These are phyloP conservation scores for Sesbania bispinosa DNA, from an alignment of 306 rosid species.

Conservation along the genomic window DNA sequence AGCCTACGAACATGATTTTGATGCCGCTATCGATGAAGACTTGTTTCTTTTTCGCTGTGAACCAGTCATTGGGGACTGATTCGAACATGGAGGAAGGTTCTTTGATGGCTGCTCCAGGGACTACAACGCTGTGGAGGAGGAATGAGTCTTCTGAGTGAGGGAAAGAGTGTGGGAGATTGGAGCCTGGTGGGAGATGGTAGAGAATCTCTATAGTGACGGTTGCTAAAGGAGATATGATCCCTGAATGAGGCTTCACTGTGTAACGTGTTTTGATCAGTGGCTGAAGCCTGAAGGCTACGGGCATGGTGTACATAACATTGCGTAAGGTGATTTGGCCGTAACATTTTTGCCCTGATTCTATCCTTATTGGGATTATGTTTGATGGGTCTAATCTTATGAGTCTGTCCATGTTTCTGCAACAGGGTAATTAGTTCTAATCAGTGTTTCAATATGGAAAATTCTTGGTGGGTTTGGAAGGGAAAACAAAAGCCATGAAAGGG, in stretches of 20 bases:
- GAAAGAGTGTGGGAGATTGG: slow-evolving; percentile 49
- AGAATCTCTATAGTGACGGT: slow-evolving; percentile 49
- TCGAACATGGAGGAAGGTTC: slow-evolving; percentile 59
- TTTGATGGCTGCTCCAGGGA: slow-evolving; percentile 68
- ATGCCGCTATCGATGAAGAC: slow-evolving; percentile 74
- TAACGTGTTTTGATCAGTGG: slow-evolving; percentile 61
- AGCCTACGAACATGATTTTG: slow-evolving; percentile 61
- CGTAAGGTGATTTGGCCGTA: slow-evolving; percentile 52
- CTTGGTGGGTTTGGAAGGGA: background rate
- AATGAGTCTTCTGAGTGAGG: slow-evolving; percentile 61
- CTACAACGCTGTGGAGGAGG: slow-evolving; percentile 79
- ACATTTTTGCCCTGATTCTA: slow-evolving; percentile 55
- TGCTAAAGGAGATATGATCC: slow-evolving; percentile 69
- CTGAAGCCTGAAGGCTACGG: slow-evolving; percentile 74
- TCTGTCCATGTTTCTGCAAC: slow-evolving; percentile 50
- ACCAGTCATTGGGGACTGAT: slow-evolving; percentile 65
- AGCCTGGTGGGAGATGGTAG: slow-evolving; percentile 52
- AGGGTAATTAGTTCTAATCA: background rate
- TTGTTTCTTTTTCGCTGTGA: slow-evolving; percentile 72
- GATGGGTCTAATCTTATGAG: slow-evolving; percentile 80
- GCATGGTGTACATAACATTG: slow-evolving; percentile 93
- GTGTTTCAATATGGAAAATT: background rate
- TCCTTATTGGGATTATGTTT: slow-evolving; percentile 43
- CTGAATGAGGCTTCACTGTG: slow-evolving; percentile 63
- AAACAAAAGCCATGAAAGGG: background rate